A percentile compares a stretch with the other conserved stretches of the same genome.
Evolutionary conservation across 306 rosid genomes (phyloP).

Genomic region (Dalbergia cultrata): DNA sequence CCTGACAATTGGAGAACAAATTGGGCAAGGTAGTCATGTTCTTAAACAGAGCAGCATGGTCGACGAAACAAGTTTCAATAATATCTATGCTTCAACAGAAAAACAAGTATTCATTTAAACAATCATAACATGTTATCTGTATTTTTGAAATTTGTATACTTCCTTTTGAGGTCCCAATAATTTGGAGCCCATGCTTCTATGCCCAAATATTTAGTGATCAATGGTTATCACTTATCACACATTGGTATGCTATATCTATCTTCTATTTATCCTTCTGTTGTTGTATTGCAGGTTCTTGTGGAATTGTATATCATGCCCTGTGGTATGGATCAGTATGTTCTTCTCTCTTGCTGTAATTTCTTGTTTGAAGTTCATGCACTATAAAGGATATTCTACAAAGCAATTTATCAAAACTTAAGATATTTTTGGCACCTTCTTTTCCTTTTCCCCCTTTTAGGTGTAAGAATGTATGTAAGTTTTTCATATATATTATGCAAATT

Average conservation of each 20-base stretch:
- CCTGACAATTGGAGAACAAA: slow-evolving; percentile 85
- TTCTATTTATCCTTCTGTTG: slow-evolving; percentile 43
- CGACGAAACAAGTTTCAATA: slow-evolving; percentile 35
- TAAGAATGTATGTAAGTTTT: slow-evolving; percentile 12
- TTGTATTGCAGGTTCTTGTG: slow-evolving; percentile 92
- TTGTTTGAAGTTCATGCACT: slow-evolving; percentile 38
- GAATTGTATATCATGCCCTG: slow-evolving; percentile 97
- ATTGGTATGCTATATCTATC: slow-evolving; percentile 38
- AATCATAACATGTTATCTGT: neutral
- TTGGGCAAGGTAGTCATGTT: slow-evolving; percentile 87
- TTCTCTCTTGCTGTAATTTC: slow-evolving; percentile 59
- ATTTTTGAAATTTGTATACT: slow-evolving; percentile 34
- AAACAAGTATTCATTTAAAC: neutral
- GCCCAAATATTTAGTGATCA: slow-evolving; percentile 37
- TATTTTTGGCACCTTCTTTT: neutral
- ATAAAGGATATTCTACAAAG: neutral
- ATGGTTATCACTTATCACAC: slow-evolving; percentile 24
- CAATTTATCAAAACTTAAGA: slow-evolving; percentile 24
- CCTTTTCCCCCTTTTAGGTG: neutral
- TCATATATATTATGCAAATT: slow-evolving; percentile 27
- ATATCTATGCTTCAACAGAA: slow-evolving; percentile 22
- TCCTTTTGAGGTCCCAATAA: neutral
- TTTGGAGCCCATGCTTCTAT: slow-evolving; percentile 3
- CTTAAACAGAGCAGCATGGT: slow-evolving; percentile 30
- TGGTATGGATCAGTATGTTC: slow-evolving; percentile 99